These are phyloP conservation scores for Arthrobotrys megalospora DNA, from an alignment of 2,329 filamentous ascomycete genomes.

Conservation along the genomic window DNA sequence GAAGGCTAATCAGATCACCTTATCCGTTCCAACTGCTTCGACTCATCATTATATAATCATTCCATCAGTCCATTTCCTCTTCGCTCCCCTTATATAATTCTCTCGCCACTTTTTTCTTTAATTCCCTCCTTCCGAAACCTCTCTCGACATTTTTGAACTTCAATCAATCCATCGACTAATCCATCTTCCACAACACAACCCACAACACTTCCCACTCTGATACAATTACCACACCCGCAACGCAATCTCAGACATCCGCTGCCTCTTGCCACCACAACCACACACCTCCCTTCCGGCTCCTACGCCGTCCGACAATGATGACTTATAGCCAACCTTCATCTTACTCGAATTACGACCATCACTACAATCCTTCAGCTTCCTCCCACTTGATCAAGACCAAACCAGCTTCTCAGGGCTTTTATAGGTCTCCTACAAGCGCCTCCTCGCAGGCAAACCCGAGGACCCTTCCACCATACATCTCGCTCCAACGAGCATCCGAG, in stretches of 20 bases:
- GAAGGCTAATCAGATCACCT: constrained; percentile 37
- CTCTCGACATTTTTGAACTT: constrained; percentile 9
- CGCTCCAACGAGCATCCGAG: constrained; percentile 63
- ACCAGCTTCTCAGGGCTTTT: constrained; percentile 31
- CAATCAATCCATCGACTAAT: neutral
- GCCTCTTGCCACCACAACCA: constrained; percentile 14
- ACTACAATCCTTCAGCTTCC: constrained; percentile 14
- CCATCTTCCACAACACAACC: constrained; percentile 15
- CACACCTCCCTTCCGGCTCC: constrained; percentile 17
- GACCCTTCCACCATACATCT: constrained; percentile 62
- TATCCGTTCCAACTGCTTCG: constrained; percentile 20
- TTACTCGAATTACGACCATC: constrained; percentile 47
- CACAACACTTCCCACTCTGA: constrained; percentile 4
- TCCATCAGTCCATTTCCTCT: neutral
- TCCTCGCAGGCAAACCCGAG: constrained; percentile 54
- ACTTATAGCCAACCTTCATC: constrained; percentile 50
- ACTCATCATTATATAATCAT: constrained; percentile 56
- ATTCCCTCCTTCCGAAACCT: constrained; percentile 14
- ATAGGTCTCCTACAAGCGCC: constrained; percentile 33
- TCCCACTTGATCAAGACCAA: constrained; percentile 25
- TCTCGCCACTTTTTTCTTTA: neutral
- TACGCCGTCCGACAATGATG: constrained; percentile 51
- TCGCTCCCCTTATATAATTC: neutral
- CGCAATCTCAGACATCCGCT: constrained; percentile 16
- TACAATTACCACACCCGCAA: constrained; percentile 12